Conservation (phyloP, 1,139 yeast genomes). For the Debaryomyces udenii region DNA sequence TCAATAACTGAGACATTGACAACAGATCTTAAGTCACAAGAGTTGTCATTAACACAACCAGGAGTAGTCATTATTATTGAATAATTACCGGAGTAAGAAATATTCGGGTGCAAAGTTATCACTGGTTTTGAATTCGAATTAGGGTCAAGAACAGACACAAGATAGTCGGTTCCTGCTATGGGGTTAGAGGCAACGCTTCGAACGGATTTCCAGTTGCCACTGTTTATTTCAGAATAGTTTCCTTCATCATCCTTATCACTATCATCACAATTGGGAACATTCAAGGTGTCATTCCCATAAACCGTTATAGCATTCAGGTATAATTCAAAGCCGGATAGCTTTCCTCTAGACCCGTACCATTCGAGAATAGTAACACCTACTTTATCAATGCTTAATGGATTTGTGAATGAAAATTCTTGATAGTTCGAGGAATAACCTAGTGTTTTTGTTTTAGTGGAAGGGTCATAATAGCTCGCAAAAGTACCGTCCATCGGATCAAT, state of each 20-base stretch:
- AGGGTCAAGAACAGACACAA: conserved; percentile 26
- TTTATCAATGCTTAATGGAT: conserved; percentile 62
- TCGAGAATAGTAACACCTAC: conserved; percentile 68
- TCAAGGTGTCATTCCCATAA: conserved; percentile 76
- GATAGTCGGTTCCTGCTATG: conserved; percentile 28
- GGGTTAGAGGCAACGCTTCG: conserved; percentile 19
- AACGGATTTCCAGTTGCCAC: conserved; percentile 40
- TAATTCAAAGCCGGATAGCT: conserved; percentile 72
- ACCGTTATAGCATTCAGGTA: conserved; percentile 62
- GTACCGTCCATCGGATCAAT: conserved; percentile 41
- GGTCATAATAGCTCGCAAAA: conserved; percentile 42
- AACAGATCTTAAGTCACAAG: conserved; percentile 73
- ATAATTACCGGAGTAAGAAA: conserved; percentile 75
- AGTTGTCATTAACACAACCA: conserved; percentile 72
- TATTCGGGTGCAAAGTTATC: conserved; percentile 68
- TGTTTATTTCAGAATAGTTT: conserved; percentile 33
- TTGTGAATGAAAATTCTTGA: conserved; percentile 83
- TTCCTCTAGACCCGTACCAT: conserved; percentile 72
- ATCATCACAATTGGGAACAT: conserved; percentile 62
- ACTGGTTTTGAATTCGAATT: conserved; percentile 30
- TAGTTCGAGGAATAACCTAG: conserved; percentile 54
- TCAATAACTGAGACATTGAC: conserved; percentile 73
- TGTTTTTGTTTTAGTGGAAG: conserved; percentile 42
- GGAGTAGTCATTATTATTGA: conserved; percentile 78
- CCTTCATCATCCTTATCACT: conserved; percentile 31